Evolutionary conservation across 345 rosid genomes (phyloP).

Genomic region (Gossypium thurberi): DNA sequence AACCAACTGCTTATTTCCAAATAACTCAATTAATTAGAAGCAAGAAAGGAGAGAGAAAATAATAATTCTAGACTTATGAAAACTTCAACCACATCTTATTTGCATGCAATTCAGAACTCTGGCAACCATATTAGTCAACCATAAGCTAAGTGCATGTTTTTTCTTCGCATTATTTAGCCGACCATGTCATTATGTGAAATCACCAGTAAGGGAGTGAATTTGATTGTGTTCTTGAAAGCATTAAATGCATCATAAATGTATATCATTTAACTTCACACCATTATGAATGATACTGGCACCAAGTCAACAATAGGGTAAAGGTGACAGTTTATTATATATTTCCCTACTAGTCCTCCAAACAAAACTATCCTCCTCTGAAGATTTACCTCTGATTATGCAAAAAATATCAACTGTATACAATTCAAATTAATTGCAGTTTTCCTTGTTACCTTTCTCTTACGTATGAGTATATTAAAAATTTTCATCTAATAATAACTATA

Average conservation of each 20-base stretch:
- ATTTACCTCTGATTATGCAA: too few species aligned
- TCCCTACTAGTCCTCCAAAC: background rate
- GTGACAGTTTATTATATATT: background rate
- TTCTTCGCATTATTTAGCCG: background rate
- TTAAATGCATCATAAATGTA: background rate
- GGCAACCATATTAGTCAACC: background rate
- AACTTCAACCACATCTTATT: background rate
- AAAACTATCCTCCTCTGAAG: background rate
- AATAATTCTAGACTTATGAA: background rate
- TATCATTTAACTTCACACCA: background rate
- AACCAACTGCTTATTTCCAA: background rate
- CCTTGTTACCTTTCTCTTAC: background rate
- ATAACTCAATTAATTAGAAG: background rate
- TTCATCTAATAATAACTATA: background rate
- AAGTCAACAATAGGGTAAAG: background rate
- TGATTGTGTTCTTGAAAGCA: background rate
- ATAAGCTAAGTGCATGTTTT: background rate
- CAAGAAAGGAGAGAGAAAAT: background rate
- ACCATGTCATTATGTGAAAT: background rate
- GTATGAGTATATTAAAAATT: background rate
- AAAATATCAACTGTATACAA: background rate
- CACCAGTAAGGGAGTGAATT: background rate
- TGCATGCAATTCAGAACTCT: background rate
- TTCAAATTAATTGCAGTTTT: background rate
- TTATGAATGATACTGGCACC: background rate